Conservation (phyloP, 805 yeast genomes). For the Wickerhamomyces alni region DNA sequence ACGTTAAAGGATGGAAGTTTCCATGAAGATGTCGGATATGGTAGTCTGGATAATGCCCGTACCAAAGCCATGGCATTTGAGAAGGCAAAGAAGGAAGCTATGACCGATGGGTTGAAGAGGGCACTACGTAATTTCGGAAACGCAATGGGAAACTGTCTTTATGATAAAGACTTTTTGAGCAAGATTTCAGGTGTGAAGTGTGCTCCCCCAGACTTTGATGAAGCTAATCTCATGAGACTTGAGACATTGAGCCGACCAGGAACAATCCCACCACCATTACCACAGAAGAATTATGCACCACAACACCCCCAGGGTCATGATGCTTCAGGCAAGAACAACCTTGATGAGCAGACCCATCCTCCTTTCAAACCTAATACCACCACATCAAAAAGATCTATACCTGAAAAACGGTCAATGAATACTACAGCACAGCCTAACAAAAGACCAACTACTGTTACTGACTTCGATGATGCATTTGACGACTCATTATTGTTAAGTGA, state of each 20-base stretch:
- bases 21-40: conserved; percentile 82
- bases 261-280: conserved; percentile 8
- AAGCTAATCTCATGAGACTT: conserved; percentile 33
- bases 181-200: conserved; percentile 36
- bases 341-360: background rate
- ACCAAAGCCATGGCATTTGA: conserved; percentile 74
- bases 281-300: too few species aligned
- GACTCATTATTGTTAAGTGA: conserved; percentile 53
- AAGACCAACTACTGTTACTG: conserved; percentile 10
- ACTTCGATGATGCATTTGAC: conserved; percentile 35
- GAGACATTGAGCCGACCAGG: conserved; percentile 12
- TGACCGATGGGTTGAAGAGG: conserved; percentile 76
- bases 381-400: conserved; percentile 2
- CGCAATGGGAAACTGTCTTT: conserved; percentile 79
- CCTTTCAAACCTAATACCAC: background rate
- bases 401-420: conserved; percentile 12
- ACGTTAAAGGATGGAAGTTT: conserved; percentile 70
- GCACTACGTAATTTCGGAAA: conserved; percentile 78
- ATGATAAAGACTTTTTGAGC: conserved; percentile 61
- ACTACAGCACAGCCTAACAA: conserved; percentile 4
- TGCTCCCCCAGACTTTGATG: conserved; percentile 41
- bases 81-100: conserved; percentile 78
- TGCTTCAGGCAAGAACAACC: too few species aligned
- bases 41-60: conserved; percentile 71
- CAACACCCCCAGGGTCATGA: conserved; percentile 2